Evolutionary conservation across 306 rosid genomes (phyloP), one percentile per base, ranked within the genome.

Genomic region (Sindora glabra): DNA sequence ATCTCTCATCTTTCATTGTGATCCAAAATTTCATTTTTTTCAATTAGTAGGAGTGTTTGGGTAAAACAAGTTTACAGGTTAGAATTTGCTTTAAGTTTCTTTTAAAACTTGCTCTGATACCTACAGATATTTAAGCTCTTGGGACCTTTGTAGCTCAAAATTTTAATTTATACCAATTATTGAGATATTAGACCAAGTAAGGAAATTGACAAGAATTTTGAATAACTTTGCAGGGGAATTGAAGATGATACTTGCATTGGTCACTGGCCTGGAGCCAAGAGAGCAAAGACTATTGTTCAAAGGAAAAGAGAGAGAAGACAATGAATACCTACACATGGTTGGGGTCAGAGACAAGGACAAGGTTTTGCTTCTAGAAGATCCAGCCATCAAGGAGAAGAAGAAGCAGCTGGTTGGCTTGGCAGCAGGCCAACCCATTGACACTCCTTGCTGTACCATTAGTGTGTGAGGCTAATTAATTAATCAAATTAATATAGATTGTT

Each of bases 271-370:
- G 81, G 95, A 89, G 78, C 74, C 99, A 3, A 71, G 24, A 65
- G 99, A 92, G 47, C 99, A 92, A 41, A 92, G 96, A 77, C 37
- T 92, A 42, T 65, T 92, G 58, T 92, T 74, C 90, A 89, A 46
- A 79, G 99, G 99, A 6, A 92, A 84, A 73, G 95, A 92, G 76
- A 92, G 89, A 23, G 96, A 89, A 15, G 96, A 89, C 56, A 59
- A 65, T 37, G 99, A 92, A 32, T 79, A 78, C 44, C 67, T 92
- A 8, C 99, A 92, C 86, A 92, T 92, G 99, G 89, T 83, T 65
- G 99, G 99, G 8, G 94, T 92, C 16, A 77, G 80, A 47, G 89
- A 89, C 83, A 89, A 86, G 62, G 96, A 92, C 85, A 92, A 92
- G 56, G 94, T 89, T 54, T 74, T 92, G 4, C 45, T 92, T 51